Base-by-base conservation (phyloP, 2,329 filamentous ascomycete genomes). In the Lasiodiplodia sp. region DNA sequence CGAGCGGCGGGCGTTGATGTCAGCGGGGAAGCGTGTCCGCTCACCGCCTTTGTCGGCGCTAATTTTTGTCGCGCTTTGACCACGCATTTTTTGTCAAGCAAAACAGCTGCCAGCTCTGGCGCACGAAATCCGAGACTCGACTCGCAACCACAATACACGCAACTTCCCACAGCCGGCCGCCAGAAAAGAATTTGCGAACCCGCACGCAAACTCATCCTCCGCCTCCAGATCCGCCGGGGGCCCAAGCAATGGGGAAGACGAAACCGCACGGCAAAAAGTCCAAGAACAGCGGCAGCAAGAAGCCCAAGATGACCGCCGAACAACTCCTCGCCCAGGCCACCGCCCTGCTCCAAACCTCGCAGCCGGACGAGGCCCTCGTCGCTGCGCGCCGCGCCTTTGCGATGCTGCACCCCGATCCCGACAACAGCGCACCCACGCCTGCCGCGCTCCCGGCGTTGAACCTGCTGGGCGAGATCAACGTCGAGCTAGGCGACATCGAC, bases 401-500 rank as follows among this genome's bases (percentile, higher is more conserved):
- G 73, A 80, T 79, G 70, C 85, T 83, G 68, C 80, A 83, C 70
- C 78, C 79, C 44, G 78, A 75, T 28, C 70, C 75, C 44, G 76
- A 78, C 52, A 47, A 18, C 18, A 55, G 31, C 25, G 51, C 34
- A 31, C 78, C 78, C 1, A 77, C 78, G 14, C 66, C 74, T 72
- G 84, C 85, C 64, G 86, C 87, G 56, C 83, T 93, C 18, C 85
- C 89, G 12, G 91, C 92, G 0, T 82, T 94, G 62, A 92, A 91
- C 72, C 82, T 97, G 40, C 86, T 96, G 25, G 94, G 92, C 67
- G 92, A 96, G 75, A 93, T 96, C 75, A 86, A 89, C 74, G 86
- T 97, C 68, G 93, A 97, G 77, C 81, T 92, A 3, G 94, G 96
- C 71, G 92, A 97, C 55, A 85, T 92, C 66, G 91, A 95, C 66